Evolutionary conservation across 2,329 filamentous ascomycete genomes (phyloP), one percentile per base, ranked within the genome.

Genomic region (Fusarium coicis): DNA sequence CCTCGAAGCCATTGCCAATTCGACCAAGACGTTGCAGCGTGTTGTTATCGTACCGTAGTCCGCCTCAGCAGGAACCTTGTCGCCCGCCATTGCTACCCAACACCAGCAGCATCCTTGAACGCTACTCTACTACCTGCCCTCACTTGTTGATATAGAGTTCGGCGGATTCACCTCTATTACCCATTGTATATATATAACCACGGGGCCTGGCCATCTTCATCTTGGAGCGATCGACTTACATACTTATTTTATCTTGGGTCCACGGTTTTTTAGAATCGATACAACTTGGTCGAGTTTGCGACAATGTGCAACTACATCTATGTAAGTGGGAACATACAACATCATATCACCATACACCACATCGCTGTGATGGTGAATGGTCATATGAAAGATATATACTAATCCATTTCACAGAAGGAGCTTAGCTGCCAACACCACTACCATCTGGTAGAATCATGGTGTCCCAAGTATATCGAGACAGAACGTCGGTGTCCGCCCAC

Each of bases 291-390:
- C 49, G 42, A 23, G 32, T 49, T 53, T 64, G n/a, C 56, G 73
- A 83, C 66, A 70, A 87, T 87, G 85, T 87, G 85, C 80, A 86
- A 87, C 79, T 87, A 86, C 77, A 87, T 86, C 62, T 86, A 87
- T 74, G 84, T 85, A 78, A 68, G 82, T 78, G 55, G 12, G 19
- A 26, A 26, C 30, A 4, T 26, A 28, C 50, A 47, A 34, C 28
- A 55, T 18, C 46, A 49, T 32, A 23, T 32, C 30, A 50, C 5
- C 28, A 32, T 46, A 47, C 28, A 47, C 26, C n/a, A 32, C 39
- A 57, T 54, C n/a, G 56, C 30, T 40, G n/a, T 43, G n/a, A 42
- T 46, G 50, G 50, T 26, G 19, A 40, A 54, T n/a, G 10, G 6
- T 7, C 2, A 18, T 10, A n/a, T 54, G 5, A 10, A 26, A 11